Base-by-base conservation (phyloP, 306 rosid genomes). In the Canavalia gladiata region DNA sequence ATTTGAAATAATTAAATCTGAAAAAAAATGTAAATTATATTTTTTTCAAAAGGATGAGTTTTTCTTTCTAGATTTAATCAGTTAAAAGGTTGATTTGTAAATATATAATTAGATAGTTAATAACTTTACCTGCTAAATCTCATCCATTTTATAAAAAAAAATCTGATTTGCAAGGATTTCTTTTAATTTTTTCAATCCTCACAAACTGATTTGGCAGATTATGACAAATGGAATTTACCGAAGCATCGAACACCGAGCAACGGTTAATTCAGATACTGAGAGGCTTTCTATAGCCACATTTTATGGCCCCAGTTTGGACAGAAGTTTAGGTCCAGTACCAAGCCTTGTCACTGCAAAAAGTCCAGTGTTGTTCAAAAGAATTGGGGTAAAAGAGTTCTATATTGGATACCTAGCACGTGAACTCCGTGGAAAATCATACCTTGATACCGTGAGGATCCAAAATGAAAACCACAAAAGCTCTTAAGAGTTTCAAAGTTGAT, bases 191-290 rank as follows among this genome's bases (percentile, higher is more conserved):
- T 45, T 45, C 49, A 45, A 45, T 8, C 7, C 9, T 45, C 39
- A 8, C 6, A 1, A 64, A 34, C 8, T 35, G 46, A 55, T 65
- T 51, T 33, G 31, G 12, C 77, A 90, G 92, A 85, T 88, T 6
- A 60, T 88, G 8, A 90, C 88, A 0, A 88, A 90, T 7, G 92
- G 90, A 28, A 46, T 70, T 33, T 87, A 87, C 33, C 46, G 54
- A 6, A 88, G 94, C 83, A 70, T 81, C 0, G 85, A 91, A 56
- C 90, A 91, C n/a, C 72, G 88, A 1, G 91, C 70, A 18, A 79
- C 7, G 6, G 59, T 68, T 39, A 69, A 79, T 47, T 9, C 7
- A 11, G 35, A 68, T 0, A 79, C 31, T 51, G 83, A 68, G 42
- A 79, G 83, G 18, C 12, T 79, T 69, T 43, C 83, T 0, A 57